Conservation (phyloP, 1,139 yeast genomes). For the Scheffersomyces quercinus region DNA sequence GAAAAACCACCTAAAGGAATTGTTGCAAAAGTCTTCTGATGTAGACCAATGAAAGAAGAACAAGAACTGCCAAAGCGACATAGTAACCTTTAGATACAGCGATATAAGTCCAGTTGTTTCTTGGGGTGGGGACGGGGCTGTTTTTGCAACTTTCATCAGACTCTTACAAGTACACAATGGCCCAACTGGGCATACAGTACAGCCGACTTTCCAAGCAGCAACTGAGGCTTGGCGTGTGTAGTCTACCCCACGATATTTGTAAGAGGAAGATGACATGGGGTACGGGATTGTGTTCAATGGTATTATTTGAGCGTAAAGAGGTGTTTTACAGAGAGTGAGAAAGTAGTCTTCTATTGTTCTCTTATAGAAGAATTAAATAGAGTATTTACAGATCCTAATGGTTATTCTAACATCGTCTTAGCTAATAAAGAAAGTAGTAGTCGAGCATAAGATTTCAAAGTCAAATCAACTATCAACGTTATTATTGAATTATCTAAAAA, state of each 20-base stretch:
- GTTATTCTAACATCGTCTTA: no score
- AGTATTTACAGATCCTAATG: no score
- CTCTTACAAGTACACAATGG: neutral
- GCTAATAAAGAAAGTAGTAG: no score
- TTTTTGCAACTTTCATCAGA: neutral
- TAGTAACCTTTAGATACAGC: constrained; percentile 51
- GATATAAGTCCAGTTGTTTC: constrained; percentile 58
- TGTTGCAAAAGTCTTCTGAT: constrained; percentile 21
- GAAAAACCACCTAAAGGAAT: no score
- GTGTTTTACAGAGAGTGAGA: no score
- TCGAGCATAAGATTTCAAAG: no score
- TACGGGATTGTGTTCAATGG: neutral
- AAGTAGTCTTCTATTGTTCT: no score
- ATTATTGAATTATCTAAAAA: no score
- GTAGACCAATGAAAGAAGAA: constrained; percentile 26
- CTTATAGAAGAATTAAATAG: no score
- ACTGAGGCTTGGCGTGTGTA: neutral
- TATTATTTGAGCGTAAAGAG: neutral
- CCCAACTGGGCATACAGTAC: neutral
- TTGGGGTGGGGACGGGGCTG: constrained; percentile 9
- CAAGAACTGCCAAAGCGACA: constrained; percentile 27
- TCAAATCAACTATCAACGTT: no score
- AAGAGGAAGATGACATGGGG: neutral
- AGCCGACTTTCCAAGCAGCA: neutral
- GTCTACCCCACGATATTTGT: neutral